Conservation (phyloP, 352 stramenopile species). For the Globisporangium yorkense region DNA sequence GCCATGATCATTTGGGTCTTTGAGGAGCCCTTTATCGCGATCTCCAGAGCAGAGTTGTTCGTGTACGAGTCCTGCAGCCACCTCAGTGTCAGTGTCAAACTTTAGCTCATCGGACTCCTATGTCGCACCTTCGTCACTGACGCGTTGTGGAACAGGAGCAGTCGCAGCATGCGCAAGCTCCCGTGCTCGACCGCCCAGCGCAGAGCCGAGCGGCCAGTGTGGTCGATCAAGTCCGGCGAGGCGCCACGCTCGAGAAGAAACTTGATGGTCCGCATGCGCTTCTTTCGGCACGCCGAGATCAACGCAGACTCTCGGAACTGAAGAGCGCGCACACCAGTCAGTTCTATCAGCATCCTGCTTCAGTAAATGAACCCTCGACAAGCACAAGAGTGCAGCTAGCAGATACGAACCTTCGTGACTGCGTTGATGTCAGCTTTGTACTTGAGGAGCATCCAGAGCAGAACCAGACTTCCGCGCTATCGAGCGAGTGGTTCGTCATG, state of each 20-base stretch:
- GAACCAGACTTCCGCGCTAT: slow-evolving; percentile 35
- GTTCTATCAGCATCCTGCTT: too few species aligned
- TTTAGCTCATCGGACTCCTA: too few species aligned
- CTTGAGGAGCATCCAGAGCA: slow-evolving; percentile 42
- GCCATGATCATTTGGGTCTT: slow-evolving; percentile 32
- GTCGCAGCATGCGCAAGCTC: slow-evolving; percentile 23
- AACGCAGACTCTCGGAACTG: slow-evolving; percentile 45
- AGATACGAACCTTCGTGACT: slow-evolving; percentile 24
- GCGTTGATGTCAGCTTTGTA: slow-evolving; percentile 61
- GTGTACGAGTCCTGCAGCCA: slow-evolving; percentile 34
- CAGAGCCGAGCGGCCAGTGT: slow-evolving; percentile 37
- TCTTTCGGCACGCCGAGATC: slow-evolving; percentile 47
- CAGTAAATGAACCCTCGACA: background rate
- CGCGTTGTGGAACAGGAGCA: slow-evolving; percentile 33
- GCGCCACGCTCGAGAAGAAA: slow-evolving; percentile 42
- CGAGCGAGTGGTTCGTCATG: background rate
- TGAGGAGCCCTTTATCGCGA: slow-evolving; percentile 25
- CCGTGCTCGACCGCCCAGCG: slow-evolving; percentile 40
- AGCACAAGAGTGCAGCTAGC: background rate
- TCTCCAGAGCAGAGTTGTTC: slow-evolving; percentile 37
- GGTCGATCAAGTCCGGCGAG: slow-evolving; percentile 32
- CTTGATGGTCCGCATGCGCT: slow-evolving; percentile 22
- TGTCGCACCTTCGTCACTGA: slow-evolving; percentile 29
- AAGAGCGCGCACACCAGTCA: too few species aligned
- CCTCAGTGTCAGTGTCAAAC: background rate